A percentile compares a stretch with the other conserved stretches of the same genome.
phyloP scores from a whole-genome alignment of 768 basidiomycete genomes.

The Sarcodon aspratus region DNA sequence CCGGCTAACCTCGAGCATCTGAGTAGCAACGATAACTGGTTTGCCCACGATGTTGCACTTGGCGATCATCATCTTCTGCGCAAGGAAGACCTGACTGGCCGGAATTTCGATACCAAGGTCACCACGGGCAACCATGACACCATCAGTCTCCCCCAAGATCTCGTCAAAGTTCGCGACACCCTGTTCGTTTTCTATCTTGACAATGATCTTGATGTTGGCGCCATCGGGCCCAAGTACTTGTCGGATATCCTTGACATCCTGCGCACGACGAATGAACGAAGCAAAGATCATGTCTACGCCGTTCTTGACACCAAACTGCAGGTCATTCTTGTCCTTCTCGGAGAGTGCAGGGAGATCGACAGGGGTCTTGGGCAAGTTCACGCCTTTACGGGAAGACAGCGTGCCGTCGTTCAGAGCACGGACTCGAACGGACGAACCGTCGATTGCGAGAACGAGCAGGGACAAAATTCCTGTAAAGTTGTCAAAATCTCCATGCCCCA shows the following conservation, averaged over 20 bases:
- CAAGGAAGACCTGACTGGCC: slow-evolving; percentile 97
- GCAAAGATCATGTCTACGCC: slow-evolving; percentile 99
- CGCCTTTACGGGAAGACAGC: slow-evolving; percentile 95
- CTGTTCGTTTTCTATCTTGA: slow-evolving; percentile 99
- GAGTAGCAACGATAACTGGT: slow-evolving; percentile 96
- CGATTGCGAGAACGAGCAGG: slow-evolving; percentile 84
- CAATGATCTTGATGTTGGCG: slow-evolving; percentile 95
- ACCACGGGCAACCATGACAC: slow-evolving; percentile 99
- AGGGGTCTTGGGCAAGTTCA: slow-evolving; percentile 96
- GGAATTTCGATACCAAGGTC: slow-evolving; percentile 99
- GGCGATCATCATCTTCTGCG: slow-evolving; percentile 99
- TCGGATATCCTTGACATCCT: slow-evolving; percentile 92
- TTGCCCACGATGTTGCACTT: slow-evolving; percentile 98
- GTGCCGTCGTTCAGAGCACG: slow-evolving; percentile 85
- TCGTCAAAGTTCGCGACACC: slow-evolving; percentile 99
- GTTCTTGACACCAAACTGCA: slow-evolving; percentile 93
- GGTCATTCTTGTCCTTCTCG: slow-evolving; percentile 95
- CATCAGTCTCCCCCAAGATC: slow-evolving; percentile 88
- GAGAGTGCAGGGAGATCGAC: slow-evolving; percentile 97
- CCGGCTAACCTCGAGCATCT: slow-evolving; percentile 85
- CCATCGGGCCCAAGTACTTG: slow-evolving; percentile 91
- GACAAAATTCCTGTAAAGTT: slow-evolving; percentile 61
- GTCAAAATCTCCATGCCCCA: slow-evolving; percentile 3
- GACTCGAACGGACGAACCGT: slow-evolving; percentile 71
- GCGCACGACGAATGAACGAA: slow-evolving; percentile 92